Evolutionary conservation across 2,329 filamentous ascomycete genomes (phyloP), one percentile per base, ranked within the genome.

Genomic region (Penicillium occitanis): DNA sequence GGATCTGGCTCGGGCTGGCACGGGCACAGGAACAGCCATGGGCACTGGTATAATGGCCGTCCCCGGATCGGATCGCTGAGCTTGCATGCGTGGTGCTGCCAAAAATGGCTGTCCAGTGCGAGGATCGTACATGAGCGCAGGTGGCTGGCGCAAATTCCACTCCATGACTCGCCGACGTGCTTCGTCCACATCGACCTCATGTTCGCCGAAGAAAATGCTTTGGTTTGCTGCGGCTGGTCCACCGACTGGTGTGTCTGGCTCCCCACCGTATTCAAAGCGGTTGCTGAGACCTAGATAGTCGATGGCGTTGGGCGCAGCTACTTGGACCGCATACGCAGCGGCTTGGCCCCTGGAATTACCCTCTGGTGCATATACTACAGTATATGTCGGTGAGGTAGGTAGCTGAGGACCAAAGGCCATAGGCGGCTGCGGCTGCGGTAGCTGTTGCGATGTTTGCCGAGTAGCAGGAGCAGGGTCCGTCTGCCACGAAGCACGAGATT

Each of bases 401-500:
- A 64, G 35, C 7, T 58, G 62, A 46, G 51, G 17, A 19, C 53
- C 51, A 53, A 58, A 64, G 2, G 65, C 17, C 30, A 66, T 46
- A 7, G 68, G 65, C 10, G 67, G 65, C 5, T 61, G 65, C 11
- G 67, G 65, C 5, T 61, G 30, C 3, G 69, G 46, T 11, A 70
- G 68, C 14, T 70, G 44, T 8, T 71, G 69, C 17, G 70, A 65
- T 22, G 68, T 70, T 33, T 64, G 51, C 7, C 70, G 72, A 7
- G 74, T 71, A 69, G 75, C 70, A 10, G 46, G 65, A 37, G 72
- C 68, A 10, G 78, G 77, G 14, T 80, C 78, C 6, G 78, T 79
- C 14, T 73, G 71, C 73, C 76, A 75, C 4, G 77, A 79, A 19
- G 74, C 72, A 22, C 74, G 71, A 6, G 78, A 79, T 51, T 75